A percentile compares a stretch with the other conserved stretches of the same genome.
These are phyloP conservation scores for Pythium sp. DNA, from an alignment of 352 stramenopile genomes.

Conservation along the genomic window DNA sequence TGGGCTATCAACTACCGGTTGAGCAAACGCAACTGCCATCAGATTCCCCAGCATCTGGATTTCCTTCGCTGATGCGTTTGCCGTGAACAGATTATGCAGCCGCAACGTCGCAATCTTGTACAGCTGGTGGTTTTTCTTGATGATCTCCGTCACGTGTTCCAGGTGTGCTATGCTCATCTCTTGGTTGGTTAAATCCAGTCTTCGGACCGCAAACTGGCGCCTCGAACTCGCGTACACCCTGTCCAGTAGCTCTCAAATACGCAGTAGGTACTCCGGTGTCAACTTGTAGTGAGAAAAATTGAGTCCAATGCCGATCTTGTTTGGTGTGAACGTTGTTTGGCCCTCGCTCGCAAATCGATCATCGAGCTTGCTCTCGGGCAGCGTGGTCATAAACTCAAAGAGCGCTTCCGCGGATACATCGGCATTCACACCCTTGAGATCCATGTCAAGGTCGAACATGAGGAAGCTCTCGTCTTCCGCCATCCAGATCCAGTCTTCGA, in stretches of 20 bases:
- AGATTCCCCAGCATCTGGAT: background rate
- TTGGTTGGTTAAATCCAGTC: background rate
- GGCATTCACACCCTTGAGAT: too few species aligned
- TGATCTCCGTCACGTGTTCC: background rate
- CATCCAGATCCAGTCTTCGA: background rate
- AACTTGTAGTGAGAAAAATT: background rate
- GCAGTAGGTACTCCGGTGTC: background rate
- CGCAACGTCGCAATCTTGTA: background rate
- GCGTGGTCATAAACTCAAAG: background rate
- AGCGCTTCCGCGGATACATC: background rate
- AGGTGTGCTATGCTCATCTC: background rate
- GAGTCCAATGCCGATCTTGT: background rate
- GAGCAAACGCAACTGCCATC: background rate
- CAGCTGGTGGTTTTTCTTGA: background rate
- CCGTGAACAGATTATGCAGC: background rate
- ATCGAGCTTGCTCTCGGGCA: background rate
- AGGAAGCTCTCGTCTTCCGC: background rate
- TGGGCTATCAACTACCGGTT: too few species aligned
- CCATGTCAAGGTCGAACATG: background rate
- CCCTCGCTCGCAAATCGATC: background rate
- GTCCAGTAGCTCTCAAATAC: background rate
- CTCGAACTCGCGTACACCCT: background rate
- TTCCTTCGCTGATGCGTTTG: background rate
- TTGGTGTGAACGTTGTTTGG: background rate
- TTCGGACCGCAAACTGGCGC: background rate